Evolutionary conservation across 2,329 filamentous ascomycete genomes (phyloP), one percentile per base, ranked within the genome.

Genomic region (Dryadomyces quercivorus): DNA sequence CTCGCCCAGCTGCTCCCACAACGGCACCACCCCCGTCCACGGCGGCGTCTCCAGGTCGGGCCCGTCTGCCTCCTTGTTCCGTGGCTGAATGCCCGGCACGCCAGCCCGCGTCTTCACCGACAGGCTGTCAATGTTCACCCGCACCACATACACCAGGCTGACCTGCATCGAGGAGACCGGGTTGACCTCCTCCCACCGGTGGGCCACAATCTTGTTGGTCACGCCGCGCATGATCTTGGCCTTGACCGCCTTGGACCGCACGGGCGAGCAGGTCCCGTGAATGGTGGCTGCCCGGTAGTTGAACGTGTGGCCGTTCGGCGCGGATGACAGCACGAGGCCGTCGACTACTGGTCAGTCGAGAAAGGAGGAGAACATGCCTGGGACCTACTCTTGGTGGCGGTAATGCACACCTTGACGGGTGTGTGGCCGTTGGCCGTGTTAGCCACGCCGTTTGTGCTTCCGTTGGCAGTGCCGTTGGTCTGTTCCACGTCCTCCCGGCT

Each of bases 241-340:
- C 47, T 59, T 59, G 40, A 49, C 8, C 0, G 21, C 21, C 15
- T 55, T 51, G 43, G 18, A 38, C 26, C 38, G 47, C 12, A 59
- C 57, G 8, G 55, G 51, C 42, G 21, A 22, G 44, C 58, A 58
- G 10, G 57, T 56, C 48, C 57, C 58, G 52, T 59, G 58, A 26
- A 59, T 38, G 4, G 55, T 59, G 34, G 58, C 58, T 1, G 53
- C 51, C 12, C 58, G 58, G 57, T 59, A 59, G 58, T 59, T 59
- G 55, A 59, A 59, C 5, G 58, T 56, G 54, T 59, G 58, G 26
- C 55, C 58, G 52, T 59, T 59, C 26, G 58, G 58, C 2, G 58
- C 58, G 1, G 55, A 57, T 10, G 58, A 58, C 3, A 59, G 49
- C 3, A 57, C 58, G 1, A 59, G 57, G 36, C 57, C 58, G 45